These are phyloP conservation scores for Aspergillus novofumigatus DNA, from an alignment of 2,329 filamentous ascomycete species.

Conservation along the genomic window DNA sequence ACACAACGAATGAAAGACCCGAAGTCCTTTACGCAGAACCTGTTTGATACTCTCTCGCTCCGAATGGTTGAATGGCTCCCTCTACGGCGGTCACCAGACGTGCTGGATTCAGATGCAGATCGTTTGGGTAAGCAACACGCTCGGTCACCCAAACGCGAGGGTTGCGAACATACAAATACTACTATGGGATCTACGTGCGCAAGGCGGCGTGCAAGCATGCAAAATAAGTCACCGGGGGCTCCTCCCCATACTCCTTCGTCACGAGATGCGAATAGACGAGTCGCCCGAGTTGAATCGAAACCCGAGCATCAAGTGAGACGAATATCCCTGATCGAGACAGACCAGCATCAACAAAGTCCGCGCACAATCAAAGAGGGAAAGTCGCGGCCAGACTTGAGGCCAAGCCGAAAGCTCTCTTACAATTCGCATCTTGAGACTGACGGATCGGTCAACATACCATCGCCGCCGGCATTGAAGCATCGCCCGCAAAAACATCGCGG, in stretches of 20 bases:
- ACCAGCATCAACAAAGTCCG: slow-evolving; percentile 32
- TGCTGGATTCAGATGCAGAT: slow-evolving; percentile 14
- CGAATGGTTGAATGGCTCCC: slow-evolving; percentile 46
- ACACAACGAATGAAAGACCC: slow-evolving; percentile 48
- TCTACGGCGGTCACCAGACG: slow-evolving; percentile 29
- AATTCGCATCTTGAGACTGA: slow-evolving; percentile 27
- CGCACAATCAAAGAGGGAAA: slow-evolving; percentile 32
- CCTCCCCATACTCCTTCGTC: slow-evolving; percentile 30
- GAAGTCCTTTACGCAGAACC: slow-evolving; percentile 59
- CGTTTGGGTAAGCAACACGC: slow-evolving; percentile 1
- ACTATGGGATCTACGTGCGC: slow-evolving; percentile 9
- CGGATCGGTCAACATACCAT: slow-evolving; percentile 28
- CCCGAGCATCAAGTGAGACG: slow-evolving; percentile 38
- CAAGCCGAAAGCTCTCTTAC: slow-evolving; percentile 27
- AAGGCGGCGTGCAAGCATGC: slow-evolving; percentile 4
- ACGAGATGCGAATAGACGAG: slow-evolving; percentile 18
- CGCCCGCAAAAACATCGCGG: slow-evolving; percentile 38
- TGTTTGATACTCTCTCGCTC: slow-evolving; percentile 47
- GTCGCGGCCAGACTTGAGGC: slow-evolving; percentile 25
- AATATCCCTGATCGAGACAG: slow-evolving; percentile 35
- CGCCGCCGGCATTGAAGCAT: slow-evolving; percentile 38
- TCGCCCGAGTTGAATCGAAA: slow-evolving; percentile 36
- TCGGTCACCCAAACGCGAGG: slow-evolving; percentile 13
- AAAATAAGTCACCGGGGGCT: slow-evolving; percentile 2
- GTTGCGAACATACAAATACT: slow-evolving; percentile 4